Evolutionary conservation across 2,329 filamentous ascomycete species (phyloP), one percentile per base, ranked within the genome.

Genomic region (Cytospora chrysosperma): DNA sequence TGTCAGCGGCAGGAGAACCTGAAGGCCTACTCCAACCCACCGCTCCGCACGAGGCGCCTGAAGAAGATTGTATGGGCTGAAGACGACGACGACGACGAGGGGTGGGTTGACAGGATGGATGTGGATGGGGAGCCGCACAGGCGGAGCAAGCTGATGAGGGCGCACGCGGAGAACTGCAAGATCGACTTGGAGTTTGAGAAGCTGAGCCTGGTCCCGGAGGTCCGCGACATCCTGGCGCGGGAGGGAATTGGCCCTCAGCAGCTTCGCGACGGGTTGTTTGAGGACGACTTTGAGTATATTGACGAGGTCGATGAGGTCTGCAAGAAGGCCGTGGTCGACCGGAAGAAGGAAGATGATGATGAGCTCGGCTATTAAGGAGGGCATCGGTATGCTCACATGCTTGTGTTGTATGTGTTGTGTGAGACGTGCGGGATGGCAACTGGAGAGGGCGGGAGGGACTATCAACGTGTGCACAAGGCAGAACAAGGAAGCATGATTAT

Each of bases 1-100:
- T 71, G 70, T 2, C 64, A 71, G 6, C 85, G 87, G 69, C 81
- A 78, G 57, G 75, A 74, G 19, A 78, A 78, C 56, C 40, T 67
- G 15, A 72, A 71, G 49, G 71, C 69, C 67, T 66, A 47, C 24
- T 49, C 61, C 4, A 57, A 61, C 10, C 13, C 9, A 15, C 56
- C 57, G 8, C 17, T 27, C 15, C 51, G 40, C 12, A 64, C 61
- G 4, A 64, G 9, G 40, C 28, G n/a, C 1, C 30, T 66, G 2
- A 51, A 34, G 26, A 58, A 12, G 10, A 17, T 55, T 4, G 10
- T 50, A 13, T 50, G 15, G 6, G 24, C n/a, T 10, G 19, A 27
- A 6, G 47, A 30, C 2, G 47, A 34, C 15, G 26, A n/a, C 5
- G 37, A 43, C n/a, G 7, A 24, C 6, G n/a, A 47, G n/a, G 43